phyloP scores from a whole-genome alignment of 2,329 filamentous ascomycete genomes.

The Cytospora chrysosperma region DNA sequence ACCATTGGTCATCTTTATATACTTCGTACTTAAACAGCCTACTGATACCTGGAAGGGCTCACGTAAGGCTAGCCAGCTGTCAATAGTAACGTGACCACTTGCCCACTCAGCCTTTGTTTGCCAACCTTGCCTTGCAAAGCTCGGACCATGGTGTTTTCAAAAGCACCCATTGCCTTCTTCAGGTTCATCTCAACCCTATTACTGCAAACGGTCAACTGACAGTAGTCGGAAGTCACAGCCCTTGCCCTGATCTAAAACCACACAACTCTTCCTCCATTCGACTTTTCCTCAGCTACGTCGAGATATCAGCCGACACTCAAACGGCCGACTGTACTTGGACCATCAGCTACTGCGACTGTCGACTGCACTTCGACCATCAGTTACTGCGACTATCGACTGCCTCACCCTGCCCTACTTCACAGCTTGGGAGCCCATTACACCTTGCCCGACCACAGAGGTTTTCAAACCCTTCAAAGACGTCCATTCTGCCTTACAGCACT shows the following conservation, averaged over 20 bases:
- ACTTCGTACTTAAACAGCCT: no score
- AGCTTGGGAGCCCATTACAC: neutral
- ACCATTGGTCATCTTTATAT: no score
- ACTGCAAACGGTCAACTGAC: neutral
- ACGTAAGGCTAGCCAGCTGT: no score
- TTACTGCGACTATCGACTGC: neutral
- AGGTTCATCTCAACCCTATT: neutral
- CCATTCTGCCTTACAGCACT: neutral
- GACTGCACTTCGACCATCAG: no score
- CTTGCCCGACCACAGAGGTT: neutral
- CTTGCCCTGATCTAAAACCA: neutral
- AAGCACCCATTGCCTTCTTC: no score
- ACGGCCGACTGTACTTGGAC: no score
- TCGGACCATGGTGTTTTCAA: no score
- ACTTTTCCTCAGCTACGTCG: neutral
- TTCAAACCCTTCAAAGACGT: neutral
- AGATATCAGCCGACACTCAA: neutral
- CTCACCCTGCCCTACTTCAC: neutral
- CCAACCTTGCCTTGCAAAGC: no score
- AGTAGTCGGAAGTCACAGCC: neutral
- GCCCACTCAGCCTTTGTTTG: no score
- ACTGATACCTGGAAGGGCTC: no score
- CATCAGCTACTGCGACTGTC: no score
- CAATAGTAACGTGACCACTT: no score
- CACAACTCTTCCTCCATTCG: neutral